Evolutionary conservation across 345 rosid species (phyloP), one percentile per base, ranked within the genome.

Genomic region (Hibiscus syriacus): DNA sequence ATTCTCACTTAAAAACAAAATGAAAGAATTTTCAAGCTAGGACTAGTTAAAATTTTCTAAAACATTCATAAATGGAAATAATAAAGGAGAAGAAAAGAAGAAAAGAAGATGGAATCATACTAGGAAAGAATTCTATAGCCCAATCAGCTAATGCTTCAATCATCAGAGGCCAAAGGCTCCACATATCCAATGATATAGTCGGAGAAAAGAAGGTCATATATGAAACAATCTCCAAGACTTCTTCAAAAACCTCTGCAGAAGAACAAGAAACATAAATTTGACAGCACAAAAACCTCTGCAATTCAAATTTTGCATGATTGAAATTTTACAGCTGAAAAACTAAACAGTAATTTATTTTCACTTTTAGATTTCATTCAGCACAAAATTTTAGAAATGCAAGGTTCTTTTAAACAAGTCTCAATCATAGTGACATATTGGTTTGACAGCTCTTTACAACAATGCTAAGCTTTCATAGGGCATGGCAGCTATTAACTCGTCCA

Each of bases 151-250:
- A 74, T 60, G 98, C 98, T 63, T 90, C 97, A 78, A 85, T 82
- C 96, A 95, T 85, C 80, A 95, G 78, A 29, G 98, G 97, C 99
- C 99, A 95, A 45, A 95, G 96, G 76, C 86, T 88, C 99, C 99
- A 95, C 96, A 95, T 90, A 32, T 86, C 96, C 77, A 85, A 57
- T 39, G 99, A 89, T 81, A 95, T 92, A 39, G 82, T 85, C 20
- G 99, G 99, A 59, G 98, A 85, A 74, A 86, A 95, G 79, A 91
- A 92, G 70, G 99, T 91, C 99, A 95, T 92, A 74, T 90, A 88
- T n/a, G 98, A 90, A 49, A 90, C 94, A 75, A 95, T 92, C 80
- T 95, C 99, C 90, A 92, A 74, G 67, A 95, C 93, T 84, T 95
- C 99, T 84, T 95, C 99, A 81, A 86, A 95, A 64, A 95, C 99